Base-by-base conservation (phyloP, 1,284 basidiomycete genomes). In the Schizophyllum commune region DNA sequence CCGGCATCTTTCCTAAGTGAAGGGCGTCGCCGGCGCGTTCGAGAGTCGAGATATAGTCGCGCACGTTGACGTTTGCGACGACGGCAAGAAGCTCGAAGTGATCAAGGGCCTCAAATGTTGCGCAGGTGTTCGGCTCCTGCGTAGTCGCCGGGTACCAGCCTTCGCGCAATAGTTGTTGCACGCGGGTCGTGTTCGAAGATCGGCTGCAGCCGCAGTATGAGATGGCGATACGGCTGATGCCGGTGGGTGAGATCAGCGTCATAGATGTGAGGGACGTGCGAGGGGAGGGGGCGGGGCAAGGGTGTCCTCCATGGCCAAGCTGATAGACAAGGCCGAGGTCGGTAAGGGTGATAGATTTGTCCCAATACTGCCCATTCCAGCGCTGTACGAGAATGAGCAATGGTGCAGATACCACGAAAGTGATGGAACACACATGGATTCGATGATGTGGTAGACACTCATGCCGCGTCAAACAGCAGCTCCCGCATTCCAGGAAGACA, bases 121-220 rank as follows among this genome's bases (percentile, higher is more conserved):
- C 65, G 19, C 51, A 55, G 2, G 61, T 62, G 4, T 51, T 34
- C 2, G 58, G 58, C 32, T 20, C 11, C 1, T 19, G 15, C 2
- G 19, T 33, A 1, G 58, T 62, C 2, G 61, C 63, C 52, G 72
- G 70, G 61, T 65, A 71, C 58, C 70, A 69, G 5, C 68, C 57
- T 60, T 64, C 57, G n/a, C 68, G 65, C 11, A 75, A 64, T 7
- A 72, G 63, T 62, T 75, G 74, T 55, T 15, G 57, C 52, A 54
- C 21, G n/a, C n/a, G 6, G 7, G 52, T 22, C n/a, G 52, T n/a
- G 6, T n/a, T n/a, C 52, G 6, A 6, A 27, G 0, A 60, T 11
- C 27, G 17, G 9, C 63, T 58, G 64, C 75, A 77, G 0, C 63
- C 67, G 57, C 75, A 77, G 61, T 68, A 75, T 54, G 72, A 62